A percentile compares a stretch with the other conserved stretches of the same genome.
Conservation (phyloP, 2,329 filamentous ascomycete genomes). For the Alternaria infectoria region DNA sequence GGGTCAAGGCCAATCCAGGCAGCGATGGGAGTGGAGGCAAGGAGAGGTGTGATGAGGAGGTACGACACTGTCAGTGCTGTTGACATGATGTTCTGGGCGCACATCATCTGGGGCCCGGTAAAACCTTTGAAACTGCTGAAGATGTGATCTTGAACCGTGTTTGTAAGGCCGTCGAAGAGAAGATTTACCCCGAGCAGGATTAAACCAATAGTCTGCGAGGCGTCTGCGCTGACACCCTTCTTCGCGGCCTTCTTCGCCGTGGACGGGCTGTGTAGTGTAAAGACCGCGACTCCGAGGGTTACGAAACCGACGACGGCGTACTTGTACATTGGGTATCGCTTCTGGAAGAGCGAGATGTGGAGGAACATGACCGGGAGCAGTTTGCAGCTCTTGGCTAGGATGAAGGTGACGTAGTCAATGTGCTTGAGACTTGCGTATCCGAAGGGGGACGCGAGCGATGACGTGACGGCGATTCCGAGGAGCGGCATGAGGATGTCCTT, state of each 20-base stretch:
- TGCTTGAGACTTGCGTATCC: conserved; percentile 91
- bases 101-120: conserved; percentile 98
- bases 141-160: conserved; percentile 95
- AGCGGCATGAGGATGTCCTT: conserved; percentile 76
- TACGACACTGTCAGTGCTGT: conserved; percentile 79
- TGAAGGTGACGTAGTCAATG: conserved; percentile 97
- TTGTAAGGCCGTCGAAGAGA: conserved; percentile 93
- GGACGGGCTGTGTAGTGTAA: conserved; percentile 79
- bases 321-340: conserved; percentile 92
- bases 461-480: conserved; percentile 83
- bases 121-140: conserved; percentile 79
- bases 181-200: conserved; percentile 86
- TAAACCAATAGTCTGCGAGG: conserved; percentile 76
- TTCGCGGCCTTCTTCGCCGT: conserved; percentile 48
- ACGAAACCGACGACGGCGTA: conserved; percentile 92
- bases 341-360: conserved; percentile 89
- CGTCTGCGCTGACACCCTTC: conserved; percentile 62
- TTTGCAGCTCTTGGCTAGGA: conserved; percentile 97
- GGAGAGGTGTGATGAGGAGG: conserved; percentile 77
- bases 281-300: conserved; percentile 89
- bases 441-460: conserved; percentile 89
- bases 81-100: conserved; percentile 89
- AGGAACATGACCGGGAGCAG: conserved; percentile 98
- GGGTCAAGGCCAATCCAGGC: conserved; percentile 49
- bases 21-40: conserved; percentile 66